Base-by-base conservation (phyloP, 371 early-diverging fungal genomes). In the Choanephora cucurbitarum region DNA sequence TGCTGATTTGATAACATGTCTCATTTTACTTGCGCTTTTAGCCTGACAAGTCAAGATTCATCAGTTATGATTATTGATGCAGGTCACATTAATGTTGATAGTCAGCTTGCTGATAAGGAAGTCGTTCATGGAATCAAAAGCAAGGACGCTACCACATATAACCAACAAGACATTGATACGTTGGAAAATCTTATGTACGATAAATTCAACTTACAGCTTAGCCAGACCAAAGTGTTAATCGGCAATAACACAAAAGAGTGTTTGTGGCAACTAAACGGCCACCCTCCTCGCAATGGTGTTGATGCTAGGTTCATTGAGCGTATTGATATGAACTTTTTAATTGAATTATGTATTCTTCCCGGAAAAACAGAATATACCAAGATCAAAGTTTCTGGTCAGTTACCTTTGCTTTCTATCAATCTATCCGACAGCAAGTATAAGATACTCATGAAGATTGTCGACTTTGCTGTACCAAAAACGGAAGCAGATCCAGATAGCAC, bases 391-490 rank as follows among this genome's bases (percentile, higher is more conserved):
- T 77, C 85, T 28, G 93, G 90, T 4, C 76, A 83, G 10, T 57
- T 94, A 33, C 92, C 93, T 0, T 60, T 86, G 8, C 57, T 94
- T 14, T 85, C 91, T 40, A 66, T 93, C 44, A 91, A 86, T 58
- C 66, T 94, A 21, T 92, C 93, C 0, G 90, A 93, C 55, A 76
- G 78, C 49, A 93, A 93, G 66, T 93, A 94, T 82, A 87, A 85
- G 58, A 80, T 81, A 5, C 63, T 92, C 37, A 93, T 92, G 93
- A 70, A 64, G 8, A 82, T 90, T 40, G 68, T 92, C 23, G 91
- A 93, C 52, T 66, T 84, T 9, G 48, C 73, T 17, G 69, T 84
- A 8, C 81, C 82, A 17, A 67, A 72, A 55, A 47, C 71, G 5
- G 69, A 69, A 13, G 55, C 69, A 10, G 61, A 69, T 9, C 17